phyloP scores from a whole-genome alignment of 345 rosid species.

The Salix arbutifolia region DNA sequence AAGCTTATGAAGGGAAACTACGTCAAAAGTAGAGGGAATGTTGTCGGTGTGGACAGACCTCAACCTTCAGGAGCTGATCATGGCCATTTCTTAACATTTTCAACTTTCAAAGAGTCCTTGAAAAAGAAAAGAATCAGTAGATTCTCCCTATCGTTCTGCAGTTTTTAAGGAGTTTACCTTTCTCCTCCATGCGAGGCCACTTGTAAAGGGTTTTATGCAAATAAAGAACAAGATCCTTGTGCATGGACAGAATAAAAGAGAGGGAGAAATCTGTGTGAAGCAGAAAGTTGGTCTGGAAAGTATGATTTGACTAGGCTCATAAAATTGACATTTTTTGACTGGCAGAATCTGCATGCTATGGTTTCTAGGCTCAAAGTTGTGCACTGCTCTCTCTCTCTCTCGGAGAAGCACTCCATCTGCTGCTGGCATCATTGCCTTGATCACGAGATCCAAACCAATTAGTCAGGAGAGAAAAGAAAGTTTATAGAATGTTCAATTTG shows the following conservation, averaged over 20 bases:
- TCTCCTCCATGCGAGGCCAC: too few species aligned
- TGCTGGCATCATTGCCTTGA: too few species aligned
- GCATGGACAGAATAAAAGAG: background rate
- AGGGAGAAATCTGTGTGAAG: background rate
- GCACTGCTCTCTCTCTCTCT: too few species aligned
- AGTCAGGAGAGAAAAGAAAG: too few species aligned
- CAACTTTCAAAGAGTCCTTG: background rate
- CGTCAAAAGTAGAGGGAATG: background rate
- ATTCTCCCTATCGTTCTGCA: background rate
- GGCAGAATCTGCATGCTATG: conserved; percentile 5
- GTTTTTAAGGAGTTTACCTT: background rate
- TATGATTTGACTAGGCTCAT: conserved; percentile 25
- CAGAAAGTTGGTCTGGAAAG: conserved; percentile 9
- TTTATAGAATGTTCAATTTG: too few species aligned
- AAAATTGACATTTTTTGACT: background rate
- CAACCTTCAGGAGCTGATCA: conserved; percentile 37
- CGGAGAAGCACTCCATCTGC: background rate
- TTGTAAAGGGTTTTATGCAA: too few species aligned
- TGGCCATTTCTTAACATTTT: conserved; percentile 34
- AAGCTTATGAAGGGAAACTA: too few species aligned
- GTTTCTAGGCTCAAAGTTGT: background rate
- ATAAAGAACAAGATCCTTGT: too few species aligned
- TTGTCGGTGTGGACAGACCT: conserved; percentile 13
- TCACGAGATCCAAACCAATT: too few species aligned
- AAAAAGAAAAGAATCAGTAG: background rate